Base-by-base conservation (phyloP, 176 grass and related monocot species). In the Cenchrus americanus region DNA sequence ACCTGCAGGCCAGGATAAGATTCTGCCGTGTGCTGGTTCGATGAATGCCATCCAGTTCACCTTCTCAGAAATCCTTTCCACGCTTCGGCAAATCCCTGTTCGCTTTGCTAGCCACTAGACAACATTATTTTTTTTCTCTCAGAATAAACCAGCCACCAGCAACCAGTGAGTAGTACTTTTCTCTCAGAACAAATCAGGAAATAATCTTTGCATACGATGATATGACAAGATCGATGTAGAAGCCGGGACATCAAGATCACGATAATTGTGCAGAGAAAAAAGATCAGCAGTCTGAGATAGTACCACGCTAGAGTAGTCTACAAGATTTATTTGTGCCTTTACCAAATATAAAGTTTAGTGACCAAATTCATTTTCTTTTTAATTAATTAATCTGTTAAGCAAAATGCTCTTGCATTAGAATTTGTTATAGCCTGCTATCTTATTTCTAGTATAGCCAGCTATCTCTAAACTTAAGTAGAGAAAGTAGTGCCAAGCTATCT, bases 11-110 rank as follows among this genome's bases (percentile, higher is more conserved):
- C 49, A 68, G 67, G 54, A 62, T 78, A 71, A 81, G 66, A 73
- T 81, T 85, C 69, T 62, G 78, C 66, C 34, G 34, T 18, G 58
- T 23, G 26, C 51, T 66, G 32, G 78, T 67, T 86, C 74, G 41
- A 15, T 55, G 41, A 82, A 79, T 40, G 43, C 8, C 62, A 52
- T 75, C 34, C 49, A 50, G 9, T 75, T 84, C 42, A 64, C 19
- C 69, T 48, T 22, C 37, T 61, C 34, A 47, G 13, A 74, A 77
- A 67, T 52, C 32, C 60, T 49, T 69, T 82, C 54, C 78, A 77
- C 18, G 27, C 57, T 84, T 77, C n/a, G n/a, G n/a, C n/a, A n/a
- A n/a, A n/a, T n/a, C n/a, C n/a, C n/a, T n/a, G n/a, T n/a, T n/a
- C n/a, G n/a, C n/a, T n/a, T n/a, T n/a, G n/a, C n/a, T n/a, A n/a